Conservation (phyloP, 257 asterid genomes). For the Galeopsis tetrahit region DNA sequence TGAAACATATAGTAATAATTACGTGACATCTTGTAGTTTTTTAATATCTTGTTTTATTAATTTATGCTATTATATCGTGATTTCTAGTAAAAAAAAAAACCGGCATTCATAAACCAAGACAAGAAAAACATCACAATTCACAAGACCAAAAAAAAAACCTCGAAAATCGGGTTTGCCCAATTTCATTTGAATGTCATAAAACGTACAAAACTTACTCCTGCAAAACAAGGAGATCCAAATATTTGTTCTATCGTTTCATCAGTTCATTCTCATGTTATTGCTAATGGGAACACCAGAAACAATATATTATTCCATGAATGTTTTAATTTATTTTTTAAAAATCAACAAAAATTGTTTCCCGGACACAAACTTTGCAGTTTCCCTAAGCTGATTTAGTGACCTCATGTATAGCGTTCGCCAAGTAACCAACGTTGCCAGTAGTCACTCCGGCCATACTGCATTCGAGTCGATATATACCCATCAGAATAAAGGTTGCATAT, state of each 20-base stretch:
- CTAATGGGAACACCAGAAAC: constrained; percentile 17
- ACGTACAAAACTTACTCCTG: not conserved
- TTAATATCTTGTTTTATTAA: too few relatives aligned
- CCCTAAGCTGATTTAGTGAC: constrained; percentile 73
- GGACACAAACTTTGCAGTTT: constrained; percentile 11
- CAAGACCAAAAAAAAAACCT: not conserved
- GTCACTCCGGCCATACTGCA: constrained; percentile 99
- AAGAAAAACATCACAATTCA: not conserved
- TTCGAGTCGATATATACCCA: not conserved
- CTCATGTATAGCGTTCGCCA: constrained; percentile 91
- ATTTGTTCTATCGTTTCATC: constrained; percentile 9
- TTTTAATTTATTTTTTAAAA: constrained; percentile 31
- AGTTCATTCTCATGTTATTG: constrained; percentile 16
- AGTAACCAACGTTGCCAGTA: constrained; percentile 82
- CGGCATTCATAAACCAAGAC: not conserved
- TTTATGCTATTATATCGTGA: not conserved
- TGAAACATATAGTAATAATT: too few relatives aligned
- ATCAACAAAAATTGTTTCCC: constrained; percentile 12
- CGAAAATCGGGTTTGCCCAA: not conserved
- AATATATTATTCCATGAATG: constrained; percentile 14
- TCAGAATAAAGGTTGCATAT: not conserved
- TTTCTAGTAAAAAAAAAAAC: not conserved
- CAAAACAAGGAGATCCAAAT: not conserved
- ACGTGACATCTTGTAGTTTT: not conserved
- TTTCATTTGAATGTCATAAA: not conserved